Conservation (phyloP, 192 early-diverging fungal genomes). For the Backusella macrospora region DNA sequence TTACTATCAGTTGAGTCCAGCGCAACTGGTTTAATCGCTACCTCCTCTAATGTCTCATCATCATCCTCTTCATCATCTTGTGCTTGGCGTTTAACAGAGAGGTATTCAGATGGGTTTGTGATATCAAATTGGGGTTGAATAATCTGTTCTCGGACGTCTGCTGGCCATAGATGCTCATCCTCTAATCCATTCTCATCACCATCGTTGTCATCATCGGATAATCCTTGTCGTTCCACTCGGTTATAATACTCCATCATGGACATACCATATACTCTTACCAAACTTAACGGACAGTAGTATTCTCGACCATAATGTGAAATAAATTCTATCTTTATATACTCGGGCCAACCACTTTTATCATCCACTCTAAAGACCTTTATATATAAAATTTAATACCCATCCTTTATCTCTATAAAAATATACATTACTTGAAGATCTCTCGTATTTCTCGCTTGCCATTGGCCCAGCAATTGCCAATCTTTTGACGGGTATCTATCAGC, state of each 20-base stretch:
- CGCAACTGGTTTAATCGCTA: conserved; percentile 12
- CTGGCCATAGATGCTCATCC: conserved; percentile 34
- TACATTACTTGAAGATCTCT: conserved; percentile 81
- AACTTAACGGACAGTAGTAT: conserved; percentile 91
- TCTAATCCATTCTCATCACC: conserved; percentile 23
- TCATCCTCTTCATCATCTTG: conserved; percentile 12
- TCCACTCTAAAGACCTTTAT: conserved; percentile 79
- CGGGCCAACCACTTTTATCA: conserved; percentile 76
- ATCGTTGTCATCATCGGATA: conserved; percentile 15
- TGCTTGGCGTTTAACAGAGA: conserved; percentile 12
- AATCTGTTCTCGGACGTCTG: conserved; percentile 37
- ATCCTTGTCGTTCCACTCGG: conserved; percentile 51
- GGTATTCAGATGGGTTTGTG: conserved; percentile 25
- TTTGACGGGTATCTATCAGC: conserved; percentile 66
- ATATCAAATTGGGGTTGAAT: conserved; percentile 26
- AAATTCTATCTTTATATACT: conserved; percentile 90
- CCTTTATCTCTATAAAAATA: neutral
- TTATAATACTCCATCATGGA: conserved; percentile 90
- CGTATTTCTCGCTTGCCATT: conserved; percentile 84
- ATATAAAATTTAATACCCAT: neutral
- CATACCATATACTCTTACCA: conserved; percentile 88
- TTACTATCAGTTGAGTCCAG: neutral
- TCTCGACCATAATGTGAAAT: conserved; percentile 86
- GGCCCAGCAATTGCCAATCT: conserved; percentile 79
- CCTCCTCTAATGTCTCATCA: neutral